Base-by-base conservation (phyloP, 2,329 filamentous ascomycete genomes). In the Pseudogymnoascus sp. region DNA sequence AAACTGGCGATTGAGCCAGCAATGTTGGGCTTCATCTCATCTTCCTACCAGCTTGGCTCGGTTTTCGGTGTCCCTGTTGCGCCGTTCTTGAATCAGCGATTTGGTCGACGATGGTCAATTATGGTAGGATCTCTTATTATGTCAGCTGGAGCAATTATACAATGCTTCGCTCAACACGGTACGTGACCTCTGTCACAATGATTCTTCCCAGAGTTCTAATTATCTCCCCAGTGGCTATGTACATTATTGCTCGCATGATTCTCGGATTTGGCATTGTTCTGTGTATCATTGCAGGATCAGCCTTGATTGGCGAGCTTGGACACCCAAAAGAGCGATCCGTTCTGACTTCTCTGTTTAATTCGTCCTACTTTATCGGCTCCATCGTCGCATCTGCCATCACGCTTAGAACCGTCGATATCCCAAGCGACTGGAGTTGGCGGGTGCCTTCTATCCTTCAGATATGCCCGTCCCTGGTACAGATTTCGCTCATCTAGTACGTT, bases 11-110 rank as follows among this genome's bases (percentile, higher is more conserved):
- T 44, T 44, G 19, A 44, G 19, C 40, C 40, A 44, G 11, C 8
- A 14, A 13, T 76, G 63, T 70, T 75, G 3, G 82, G 82, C 2
- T 77, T 85, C 61, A 74, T 85, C 38, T 78, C 79, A 14, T 80
- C 82, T 2, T 80, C 78, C 61, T 85, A 84, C 69, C 80, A 80
- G 62, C 75, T 85, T 4, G 82, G 82, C 2, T 81, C 82, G 7
- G 79, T 85, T 62, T 74, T 80, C 40, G 78, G 76, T 19, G 77
- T 85, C 7, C 82, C 82, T 0, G 74, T 85, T 64, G 80, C 83
- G 2, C 78, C 81, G 0, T 76, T 77, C 62, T 68, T 84, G 4
- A 80, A 80, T 61, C 79, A 84, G 64, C 72, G 72, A 19, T 75
- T 78, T 40, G 82, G 81, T 14, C 71, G 80, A 65, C 74, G 80